Evolutionary conservation across 148 eudicot genomes (phyloP).

Genomic region (Chenopodium berlandieri): DNA sequence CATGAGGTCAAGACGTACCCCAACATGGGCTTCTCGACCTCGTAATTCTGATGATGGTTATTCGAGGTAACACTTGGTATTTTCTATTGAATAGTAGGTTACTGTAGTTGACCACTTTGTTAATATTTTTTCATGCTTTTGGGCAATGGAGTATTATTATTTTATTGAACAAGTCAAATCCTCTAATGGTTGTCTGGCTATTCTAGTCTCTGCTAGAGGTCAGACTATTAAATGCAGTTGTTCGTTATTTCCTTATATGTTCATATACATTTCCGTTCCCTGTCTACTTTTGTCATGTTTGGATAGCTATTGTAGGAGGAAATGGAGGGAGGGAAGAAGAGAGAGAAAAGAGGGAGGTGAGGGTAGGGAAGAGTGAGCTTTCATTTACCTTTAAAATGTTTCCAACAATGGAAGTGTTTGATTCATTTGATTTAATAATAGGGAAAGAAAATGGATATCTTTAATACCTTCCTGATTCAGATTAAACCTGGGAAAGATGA

Average conservation of each 20-base stretch:
- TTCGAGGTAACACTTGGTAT: conserved; percentile 53
- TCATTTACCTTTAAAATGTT: no score
- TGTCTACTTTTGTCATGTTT: neutral
- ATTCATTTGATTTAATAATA: no score
- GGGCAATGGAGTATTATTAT: neutral
- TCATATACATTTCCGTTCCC: neutral
- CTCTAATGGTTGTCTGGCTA: neutral
- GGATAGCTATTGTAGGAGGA: no score
- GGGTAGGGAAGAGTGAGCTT: no score
- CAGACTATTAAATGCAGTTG: neutral
- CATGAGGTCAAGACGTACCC: conserved; percentile 76
- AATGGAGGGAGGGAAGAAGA: no score
- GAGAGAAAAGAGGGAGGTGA: no score
- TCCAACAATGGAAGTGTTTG: no score
- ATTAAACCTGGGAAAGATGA: no score
- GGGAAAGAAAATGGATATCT: no score
- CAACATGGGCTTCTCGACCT: conserved; percentile 92
- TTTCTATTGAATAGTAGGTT: neutral
- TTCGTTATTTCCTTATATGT: neutral
- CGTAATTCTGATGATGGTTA: conserved; percentile 94
- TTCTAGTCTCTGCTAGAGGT: neutral
- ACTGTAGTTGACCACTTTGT: neutral
- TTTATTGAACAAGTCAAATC: neutral
- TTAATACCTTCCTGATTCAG: no score
- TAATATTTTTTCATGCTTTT: neutral